phyloP scores from a whole-genome alignment of 2,329 filamentous ascomycete genomes.

The Xylaria sp. region DNA sequence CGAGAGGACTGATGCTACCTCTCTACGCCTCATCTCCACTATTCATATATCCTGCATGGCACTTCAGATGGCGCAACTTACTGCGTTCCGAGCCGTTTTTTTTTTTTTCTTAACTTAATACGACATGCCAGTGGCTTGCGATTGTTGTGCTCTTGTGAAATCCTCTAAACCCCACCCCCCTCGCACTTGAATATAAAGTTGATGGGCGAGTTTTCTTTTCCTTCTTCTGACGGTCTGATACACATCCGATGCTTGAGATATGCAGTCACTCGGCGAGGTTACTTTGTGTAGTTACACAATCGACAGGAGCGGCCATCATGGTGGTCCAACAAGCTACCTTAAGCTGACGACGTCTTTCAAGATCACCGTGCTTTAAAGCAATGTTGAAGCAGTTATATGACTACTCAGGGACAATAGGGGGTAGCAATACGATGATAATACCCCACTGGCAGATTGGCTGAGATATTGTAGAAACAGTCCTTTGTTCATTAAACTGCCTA shows the following conservation, averaged over 20 bases:
- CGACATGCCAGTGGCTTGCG: conserved; percentile 4
- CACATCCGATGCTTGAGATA: background rate
- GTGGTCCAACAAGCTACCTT: background rate
- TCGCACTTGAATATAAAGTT: background rate
- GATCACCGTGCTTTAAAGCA: background rate
- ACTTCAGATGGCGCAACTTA: conserved; percentile 10
- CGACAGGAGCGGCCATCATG: background rate
- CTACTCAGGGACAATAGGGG: background rate
- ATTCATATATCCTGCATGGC: conserved; percentile 22
- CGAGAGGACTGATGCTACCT: conserved; percentile 20
- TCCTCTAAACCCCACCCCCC: background rate
- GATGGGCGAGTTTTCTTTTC: conserved; percentile 6
- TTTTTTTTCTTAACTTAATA: conserved; percentile 16
- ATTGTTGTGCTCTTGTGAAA: background rate
- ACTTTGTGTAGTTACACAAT: background rate
- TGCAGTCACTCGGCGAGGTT: too few species aligned
- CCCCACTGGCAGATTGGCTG: background rate
- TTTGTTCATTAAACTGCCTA: background rate
- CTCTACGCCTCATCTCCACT: conserved; percentile 17
- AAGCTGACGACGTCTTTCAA: background rate
- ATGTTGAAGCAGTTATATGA: background rate
- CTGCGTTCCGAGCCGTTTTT: background rate
- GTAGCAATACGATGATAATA: background rate
- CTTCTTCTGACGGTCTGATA: too few species aligned
- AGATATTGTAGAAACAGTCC: background rate